Percentiles rank a stretch among this genome's conserved stretches.
Evolutionary conservation across 2,329 filamentous ascomycete genomes (phyloP).

Genomic region (Acephala macrosclerotiorum): DNA sequence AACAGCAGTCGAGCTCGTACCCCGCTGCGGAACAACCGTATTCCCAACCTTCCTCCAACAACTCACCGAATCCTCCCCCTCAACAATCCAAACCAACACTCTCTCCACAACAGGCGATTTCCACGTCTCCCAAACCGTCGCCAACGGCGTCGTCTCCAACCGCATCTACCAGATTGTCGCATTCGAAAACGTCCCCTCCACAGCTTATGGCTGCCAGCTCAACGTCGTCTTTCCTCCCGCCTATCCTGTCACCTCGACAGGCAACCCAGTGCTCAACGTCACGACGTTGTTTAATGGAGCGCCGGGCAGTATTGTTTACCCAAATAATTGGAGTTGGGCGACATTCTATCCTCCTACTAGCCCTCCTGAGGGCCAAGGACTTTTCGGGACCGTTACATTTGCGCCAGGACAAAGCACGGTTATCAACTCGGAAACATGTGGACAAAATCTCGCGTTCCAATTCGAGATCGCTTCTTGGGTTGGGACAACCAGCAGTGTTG

Average conservation of each 20-base stretch:
- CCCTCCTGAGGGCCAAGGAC: constrained; percentile 47
- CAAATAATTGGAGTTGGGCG: constrained; percentile 25
- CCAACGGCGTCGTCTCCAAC: constrained; percentile 17
- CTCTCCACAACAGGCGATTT: constrained; percentile 18
- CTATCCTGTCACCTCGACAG: constrained; percentile 25
- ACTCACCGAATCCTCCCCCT: constrained; percentile 26
- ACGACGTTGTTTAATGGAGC: constrained; percentile 23
- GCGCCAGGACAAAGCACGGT: constrained; percentile 13
- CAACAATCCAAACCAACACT: constrained; percentile 16
- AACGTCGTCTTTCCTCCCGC: constrained; percentile 25
- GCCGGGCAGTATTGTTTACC: constrained; percentile 14
- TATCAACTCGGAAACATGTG: constrained; percentile 33
- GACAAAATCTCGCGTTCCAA: constrained; percentile 29
- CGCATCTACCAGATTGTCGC: constrained; percentile 27
- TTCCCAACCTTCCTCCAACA: constrained; percentile 30
- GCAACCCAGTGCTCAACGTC: constrained; percentile 28
- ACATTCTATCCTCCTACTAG: constrained; percentile 19
- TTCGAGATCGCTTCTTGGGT: constrained; percentile 27
- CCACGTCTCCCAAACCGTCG: constrained; percentile 23
- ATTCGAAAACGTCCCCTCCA: constrained; percentile 29
- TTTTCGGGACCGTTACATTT: constrained; percentile 43
- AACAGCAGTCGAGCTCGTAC: constrained; percentile 30
- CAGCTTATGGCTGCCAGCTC: constrained; percentile 31
- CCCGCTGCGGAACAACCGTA: constrained; percentile 31
- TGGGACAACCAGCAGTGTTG: constrained; percentile 14